phyloP scores from a whole-genome alignment of 352 stramenopile species.

The Pythium diclinum region DNA sequence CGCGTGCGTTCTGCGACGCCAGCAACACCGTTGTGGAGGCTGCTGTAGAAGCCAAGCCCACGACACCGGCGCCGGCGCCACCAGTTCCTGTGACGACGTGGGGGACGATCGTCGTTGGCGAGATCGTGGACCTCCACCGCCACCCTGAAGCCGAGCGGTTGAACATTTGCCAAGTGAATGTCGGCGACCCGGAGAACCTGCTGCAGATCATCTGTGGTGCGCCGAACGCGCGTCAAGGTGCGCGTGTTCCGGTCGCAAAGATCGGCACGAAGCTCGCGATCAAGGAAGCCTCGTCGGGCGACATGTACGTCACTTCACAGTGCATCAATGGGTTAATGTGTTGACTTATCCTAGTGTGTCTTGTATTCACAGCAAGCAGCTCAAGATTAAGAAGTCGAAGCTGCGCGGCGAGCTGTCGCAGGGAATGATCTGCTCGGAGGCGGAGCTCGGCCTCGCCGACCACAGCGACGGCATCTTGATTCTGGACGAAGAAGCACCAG shows the following conservation, averaged over 20 bases:
- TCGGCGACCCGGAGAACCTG: slow-evolving; percentile 52
- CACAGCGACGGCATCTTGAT: slow-evolving; percentile 70
- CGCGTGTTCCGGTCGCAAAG: slow-evolving; percentile 62
- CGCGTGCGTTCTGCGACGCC: slow-evolving; percentile 20
- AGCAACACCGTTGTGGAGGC: background rate
- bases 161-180: slow-evolving; percentile 64
- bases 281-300: slow-evolving; percentile 43
- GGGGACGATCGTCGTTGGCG: slow-evolving; percentile 62
- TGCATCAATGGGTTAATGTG: background rate
- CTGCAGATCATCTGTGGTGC: slow-evolving; percentile 79
- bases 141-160: slow-evolving; percentile 66
- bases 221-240: slow-evolving; percentile 55
- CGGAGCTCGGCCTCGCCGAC: slow-evolving; percentile 58
- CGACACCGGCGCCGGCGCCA: slow-evolving; percentile 19
- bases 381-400: slow-evolving; percentile 88
- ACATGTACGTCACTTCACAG: slow-evolving; percentile 36
- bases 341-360: background rate
- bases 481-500: slow-evolving; percentile 47
- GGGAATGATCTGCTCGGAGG: slow-evolving; percentile 83
- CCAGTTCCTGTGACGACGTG: slow-evolving; percentile 47
- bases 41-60: background rate
- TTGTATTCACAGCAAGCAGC: slow-evolving; percentile 46
- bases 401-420: slow-evolving; percentile 72
- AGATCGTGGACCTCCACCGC: slow-evolving; percentile 57
- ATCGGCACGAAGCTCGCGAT: slow-evolving; percentile 61